These are phyloP conservation scores for Phyllosticta citrichinensis DNA, from an alignment of 2,329 filamentous ascomycete genomes.

Conservation along the genomic window DNA sequence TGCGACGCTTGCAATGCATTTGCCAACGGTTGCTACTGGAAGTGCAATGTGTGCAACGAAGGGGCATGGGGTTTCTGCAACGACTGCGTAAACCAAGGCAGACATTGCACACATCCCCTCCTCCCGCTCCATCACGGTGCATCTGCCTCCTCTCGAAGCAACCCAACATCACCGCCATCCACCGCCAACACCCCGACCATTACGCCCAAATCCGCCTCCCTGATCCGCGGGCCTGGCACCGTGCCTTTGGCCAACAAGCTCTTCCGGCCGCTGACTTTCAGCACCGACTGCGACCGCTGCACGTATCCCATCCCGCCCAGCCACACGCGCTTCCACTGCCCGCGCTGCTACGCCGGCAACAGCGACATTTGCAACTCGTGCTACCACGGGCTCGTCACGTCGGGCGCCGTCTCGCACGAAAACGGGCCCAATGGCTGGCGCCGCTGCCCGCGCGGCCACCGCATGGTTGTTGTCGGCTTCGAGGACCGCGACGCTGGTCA, in stretches of 20 bases:
- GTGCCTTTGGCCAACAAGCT: constrained; percentile 23
- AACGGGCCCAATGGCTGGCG: constrained; percentile 78
- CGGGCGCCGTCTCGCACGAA: constrained; percentile 57
- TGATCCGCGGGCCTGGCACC: constrained; percentile 26
- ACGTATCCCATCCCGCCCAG: constrained; percentile 59
- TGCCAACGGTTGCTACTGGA: constrained; percentile 82
- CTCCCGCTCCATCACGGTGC: constrained; percentile 60
- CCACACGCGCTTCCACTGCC: constrained; percentile 69
- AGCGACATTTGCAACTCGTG: constrained; percentile 78
- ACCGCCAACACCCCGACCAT: constrained; percentile 16
- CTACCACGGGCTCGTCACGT: constrained; percentile 57
- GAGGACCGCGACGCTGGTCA: constrained; percentile 58
- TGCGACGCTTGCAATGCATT: constrained; percentile 65
- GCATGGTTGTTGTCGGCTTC: constrained; percentile 75
- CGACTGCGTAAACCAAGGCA: constrained; percentile 71
- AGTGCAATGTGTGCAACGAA: constrained; percentile 76
- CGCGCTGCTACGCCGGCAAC: constrained; percentile 65
- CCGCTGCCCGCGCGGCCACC: constrained; percentile 67
- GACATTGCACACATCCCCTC: constrained; percentile 71
- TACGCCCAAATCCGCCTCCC: constrained; percentile 19
- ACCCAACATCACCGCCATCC: constrained; percentile 18
- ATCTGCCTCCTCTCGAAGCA: constrained; percentile 1
- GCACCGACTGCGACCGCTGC: constrained; percentile 71
- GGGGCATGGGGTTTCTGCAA: constrained; percentile 95
- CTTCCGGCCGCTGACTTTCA: constrained; percentile 62